Base-by-base conservation (phyloP, 1,139 yeast genomes). In the Yamadazyma taylorii region DNA sequence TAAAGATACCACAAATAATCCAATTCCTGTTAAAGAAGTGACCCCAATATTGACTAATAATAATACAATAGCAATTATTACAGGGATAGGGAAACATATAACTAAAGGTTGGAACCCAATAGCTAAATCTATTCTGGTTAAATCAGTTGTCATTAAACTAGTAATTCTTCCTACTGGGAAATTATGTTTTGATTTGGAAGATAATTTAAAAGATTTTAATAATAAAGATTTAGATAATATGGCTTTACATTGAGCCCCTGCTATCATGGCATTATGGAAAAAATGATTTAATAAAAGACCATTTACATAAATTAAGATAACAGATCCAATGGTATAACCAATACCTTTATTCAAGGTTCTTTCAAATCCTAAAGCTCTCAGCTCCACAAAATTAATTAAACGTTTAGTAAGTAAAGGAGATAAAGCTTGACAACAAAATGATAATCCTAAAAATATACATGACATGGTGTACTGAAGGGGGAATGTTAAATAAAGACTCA, bases 191-290 rank as follows among this genome's bases (percentile, higher is more conserved):
- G 72, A 53, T 43, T 56, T 59, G 3, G 67, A 56, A 35, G 61
- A 60, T 42, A 71, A 55, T 30, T 55, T 58, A 52, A 71, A 69
- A 3, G 73, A 62, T 46, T 71, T 71, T 33, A 63, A 47, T 29
- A 71, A 51, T 17, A 71, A 50, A 4, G 64, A 60, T 40, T 66
- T 69, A 12, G 75, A 67, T 37, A 71, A 55, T 8, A 71, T 58
- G 24, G 72, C 61, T 50, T 69, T 71, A 28, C 60, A 47, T 42
- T 64, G 68, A n/a, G 75, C 76, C 17, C 76, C 77, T n/a, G 69
- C 59, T 35, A 69, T 56, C 75, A 69, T 70, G 28, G 75, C 64
- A 39, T 59, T 59, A 45, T 69, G 73, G 54, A 68, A 69, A 40
- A 58, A 68, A 43, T 71, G 77, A 50, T 71, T 70, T 30, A 69